Base-by-base conservation (phyloP, 1,284 basidiomycete genomes). In the Malassezia arunalokei region DNA sequence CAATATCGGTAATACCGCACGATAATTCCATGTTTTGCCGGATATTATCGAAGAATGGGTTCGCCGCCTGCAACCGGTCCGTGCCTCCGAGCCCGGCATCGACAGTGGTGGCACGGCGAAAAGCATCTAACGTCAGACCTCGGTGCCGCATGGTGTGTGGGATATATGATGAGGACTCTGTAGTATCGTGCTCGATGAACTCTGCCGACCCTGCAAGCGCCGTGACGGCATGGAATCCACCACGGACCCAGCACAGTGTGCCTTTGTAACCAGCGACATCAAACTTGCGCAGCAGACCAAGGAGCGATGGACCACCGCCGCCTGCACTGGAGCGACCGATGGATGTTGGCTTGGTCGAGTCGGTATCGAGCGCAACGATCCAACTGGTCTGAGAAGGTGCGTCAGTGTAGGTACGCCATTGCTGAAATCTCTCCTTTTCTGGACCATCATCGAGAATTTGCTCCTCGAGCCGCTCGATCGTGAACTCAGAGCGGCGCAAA, bases 21-120 rank as follows among this genome's bases (percentile, higher is more conserved):
- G 83, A 81, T 32, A 94, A 80, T 76, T 98, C 92, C 14, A 84
- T 75, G 67, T 96, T 94, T 74, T 98, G 92, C 30, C 92, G 84
- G 64, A 98, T 87, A 65, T 87, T 85, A 75, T 98, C 90, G 63
- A 90, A 76, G 64, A 76, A 76, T 0, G 76, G 76, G 40, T 76
- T 76, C 38, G 33, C 15, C 14, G 51, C 44, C 12, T 47, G 45
- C 24, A 28, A 3, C 20, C 17, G n/a, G 9, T 40, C 20, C 11
- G 8, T 24, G 9, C 8, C 14, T 3, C 39, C 39, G n/a, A 8
- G n/a, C 8, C 17, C 9, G 8, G 20, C 8, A 15, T 40, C 9
- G n/a, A 15, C 9, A 3, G 20, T 53, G 27, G 62, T 64, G 52
- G 60, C 64, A 20, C 57, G 58, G 9, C 54, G 51, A 30, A 71